phyloP scores from a whole-genome alignment of 2,329 filamentous ascomycete species.

The Aspergillus hiratsukae region DNA sequence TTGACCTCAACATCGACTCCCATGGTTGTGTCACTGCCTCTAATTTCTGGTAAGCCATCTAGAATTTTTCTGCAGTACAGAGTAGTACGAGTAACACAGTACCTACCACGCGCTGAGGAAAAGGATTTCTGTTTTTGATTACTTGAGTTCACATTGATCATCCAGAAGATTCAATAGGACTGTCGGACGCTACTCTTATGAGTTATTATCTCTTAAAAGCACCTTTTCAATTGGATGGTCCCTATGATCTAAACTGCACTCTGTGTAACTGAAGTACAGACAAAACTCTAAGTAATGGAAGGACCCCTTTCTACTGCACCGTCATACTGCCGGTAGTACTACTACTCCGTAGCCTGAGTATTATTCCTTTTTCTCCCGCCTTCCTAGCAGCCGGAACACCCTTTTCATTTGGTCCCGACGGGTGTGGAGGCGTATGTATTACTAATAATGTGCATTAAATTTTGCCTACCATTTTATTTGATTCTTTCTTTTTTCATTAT shows the following conservation, averaged over 20 bases:
- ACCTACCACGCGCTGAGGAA: neutral
- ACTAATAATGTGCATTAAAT: neutral
- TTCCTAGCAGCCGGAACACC: neutral
- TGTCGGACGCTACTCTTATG: neutral
- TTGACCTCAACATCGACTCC: neutral
- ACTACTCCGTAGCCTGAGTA: neutral
- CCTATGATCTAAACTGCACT: neutral
- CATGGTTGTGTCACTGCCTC: neutral
- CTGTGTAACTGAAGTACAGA: neutral
- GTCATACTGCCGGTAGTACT: neutral
- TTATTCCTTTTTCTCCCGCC: neutral
- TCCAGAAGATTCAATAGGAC: neutral
- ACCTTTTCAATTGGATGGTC: neutral
- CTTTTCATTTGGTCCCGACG: neutral
- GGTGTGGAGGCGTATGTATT: neutral
- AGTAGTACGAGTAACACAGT: neutral
- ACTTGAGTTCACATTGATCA: neutral
- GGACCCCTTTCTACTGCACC: neutral
- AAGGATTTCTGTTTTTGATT: neutral
- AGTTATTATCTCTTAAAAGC: neutral
- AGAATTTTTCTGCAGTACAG: neutral
- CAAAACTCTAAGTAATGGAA: neutral
- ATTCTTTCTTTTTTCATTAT: conserved; percentile 11
- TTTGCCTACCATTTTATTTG: neutral
- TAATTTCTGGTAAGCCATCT: neutral